These are phyloP conservation scores for Backusella mclennaniae DNA, from an alignment of 192 early-diverging fungal species.

Conservation along the genomic window DNA sequence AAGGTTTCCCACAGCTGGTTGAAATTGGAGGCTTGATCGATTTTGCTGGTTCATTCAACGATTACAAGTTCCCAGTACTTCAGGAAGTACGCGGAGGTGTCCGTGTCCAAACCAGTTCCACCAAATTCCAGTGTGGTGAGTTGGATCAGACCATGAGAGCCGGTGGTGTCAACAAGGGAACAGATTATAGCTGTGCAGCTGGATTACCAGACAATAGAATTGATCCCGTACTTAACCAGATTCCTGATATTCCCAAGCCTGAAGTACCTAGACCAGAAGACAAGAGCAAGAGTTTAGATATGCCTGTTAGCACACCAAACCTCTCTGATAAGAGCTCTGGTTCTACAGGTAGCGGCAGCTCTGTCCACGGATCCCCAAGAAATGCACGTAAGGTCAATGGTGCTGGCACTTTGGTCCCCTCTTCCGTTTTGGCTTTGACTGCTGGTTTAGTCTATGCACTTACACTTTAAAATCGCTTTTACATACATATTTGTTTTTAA, in stretches of 20 bases:
- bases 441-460: neutral
- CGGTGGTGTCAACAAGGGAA: slow-evolving; percentile 24
- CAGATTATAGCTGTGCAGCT: slow-evolving; percentile 16
- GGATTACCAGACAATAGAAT: slow-evolving; percentile 2
- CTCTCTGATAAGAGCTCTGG: neutral
- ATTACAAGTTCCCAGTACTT: slow-evolving; percentile 52
- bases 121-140: slow-evolving; percentile 45
- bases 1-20: slow-evolving; percentile 54
- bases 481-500: neutral
- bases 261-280: neutral
- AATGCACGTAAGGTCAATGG: neutral
- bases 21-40: slow-evolving; percentile 55
- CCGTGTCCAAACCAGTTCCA: slow-evolving; percentile 56
- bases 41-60: slow-evolving; percentile 57
- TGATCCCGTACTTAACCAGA: slow-evolving; percentile 20
- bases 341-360: neutral
- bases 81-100: slow-evolving; percentile 60
- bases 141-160: slow-evolving; percentile 14
- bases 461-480: neutral
- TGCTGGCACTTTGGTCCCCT: neutral
- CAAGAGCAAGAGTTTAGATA: neutral
- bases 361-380: neutral
- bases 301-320: neutral
- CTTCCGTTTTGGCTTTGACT: neutral
- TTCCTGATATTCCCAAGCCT: neutral